Evolutionary conservation across 2,329 filamentous ascomycete species (phyloP).

Genomic region (Xylaria sp.): DNA sequence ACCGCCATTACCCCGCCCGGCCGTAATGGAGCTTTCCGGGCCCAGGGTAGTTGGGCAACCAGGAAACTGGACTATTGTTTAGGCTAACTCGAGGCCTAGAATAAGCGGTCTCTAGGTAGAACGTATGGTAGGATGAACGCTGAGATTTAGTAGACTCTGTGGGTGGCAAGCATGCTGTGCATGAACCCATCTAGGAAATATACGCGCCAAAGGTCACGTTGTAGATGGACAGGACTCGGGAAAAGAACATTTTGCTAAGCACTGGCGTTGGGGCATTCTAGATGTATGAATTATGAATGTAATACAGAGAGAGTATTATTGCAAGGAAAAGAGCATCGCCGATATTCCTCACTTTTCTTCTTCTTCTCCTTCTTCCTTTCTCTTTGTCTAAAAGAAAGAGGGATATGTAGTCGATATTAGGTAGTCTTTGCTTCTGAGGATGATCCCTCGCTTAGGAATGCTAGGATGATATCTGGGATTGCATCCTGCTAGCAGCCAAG

Average conservation of each 20-base stretch:
- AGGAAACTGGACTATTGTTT: constrained; percentile 4
- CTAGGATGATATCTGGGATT: background rate
- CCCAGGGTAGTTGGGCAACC: constrained; percentile 11
- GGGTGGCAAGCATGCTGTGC: background rate
- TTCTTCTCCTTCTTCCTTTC: background rate
- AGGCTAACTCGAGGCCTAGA: background rate
- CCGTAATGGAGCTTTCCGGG: constrained; percentile 52
- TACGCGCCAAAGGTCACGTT: background rate
- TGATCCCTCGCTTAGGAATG: background rate
- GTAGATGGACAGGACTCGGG: background rate
- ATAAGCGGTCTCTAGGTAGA: background rate
- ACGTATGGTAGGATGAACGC: background rate
- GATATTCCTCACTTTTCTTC: background rate
- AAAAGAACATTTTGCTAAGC: constrained; percentile 7
- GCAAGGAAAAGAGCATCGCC: background rate
- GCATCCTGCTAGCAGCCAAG: background rate
- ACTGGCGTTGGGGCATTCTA: constrained; percentile 20
- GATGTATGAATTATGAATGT: constrained; percentile 3
- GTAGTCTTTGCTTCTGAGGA: background rate
- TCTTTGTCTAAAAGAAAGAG: background rate
- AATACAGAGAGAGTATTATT: background rate
- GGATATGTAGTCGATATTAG: too few relatives aligned
- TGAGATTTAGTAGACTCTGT: background rate
- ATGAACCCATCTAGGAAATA: background rate
- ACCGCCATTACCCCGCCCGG: constrained; percentile 60